Evolutionary conservation across 2,329 filamentous ascomycete species (phyloP).

Genomic region (Alternaria triticina): DNA sequence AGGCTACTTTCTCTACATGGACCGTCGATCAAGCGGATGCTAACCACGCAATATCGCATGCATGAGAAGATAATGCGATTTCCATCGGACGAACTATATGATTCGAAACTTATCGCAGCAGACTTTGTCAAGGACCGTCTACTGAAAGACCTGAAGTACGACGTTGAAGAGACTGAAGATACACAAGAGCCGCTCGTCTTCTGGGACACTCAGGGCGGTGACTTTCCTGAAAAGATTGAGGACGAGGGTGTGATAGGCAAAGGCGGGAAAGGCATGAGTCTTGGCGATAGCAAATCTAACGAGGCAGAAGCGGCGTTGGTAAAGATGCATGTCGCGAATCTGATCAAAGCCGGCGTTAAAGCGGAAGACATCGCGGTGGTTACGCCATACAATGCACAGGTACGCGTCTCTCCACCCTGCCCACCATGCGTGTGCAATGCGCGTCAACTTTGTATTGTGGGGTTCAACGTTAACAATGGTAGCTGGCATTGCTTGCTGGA

Average conservation of each 20-base stretch:
- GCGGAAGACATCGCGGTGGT: slow-evolving; percentile 89
- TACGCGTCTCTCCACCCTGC: slow-evolving; percentile 40
- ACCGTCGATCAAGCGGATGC: slow-evolving; percentile 84
- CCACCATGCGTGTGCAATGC: slow-evolving; percentile 9
- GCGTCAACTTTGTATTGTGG: slow-evolving; percentile 4
- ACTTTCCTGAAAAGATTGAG: slow-evolving; percentile 83
- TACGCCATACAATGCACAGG: slow-evolving; percentile 95
- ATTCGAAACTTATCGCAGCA: slow-evolving; percentile 78
- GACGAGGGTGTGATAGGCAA: slow-evolving; percentile 67
- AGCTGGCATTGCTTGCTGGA: slow-evolving; percentile 77
- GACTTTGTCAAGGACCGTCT: slow-evolving; percentile 77
- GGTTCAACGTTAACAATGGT: slow-evolving; percentile 18
- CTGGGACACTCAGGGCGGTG: slow-evolving; percentile 94
- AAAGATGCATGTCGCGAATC: slow-evolving; percentile 73
- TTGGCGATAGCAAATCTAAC: slow-evolving; percentile 87
- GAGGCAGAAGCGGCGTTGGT: slow-evolving; percentile 87
- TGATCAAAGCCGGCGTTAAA: slow-evolving; percentile 80
- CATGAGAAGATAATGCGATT: slow-evolving; percentile 95
- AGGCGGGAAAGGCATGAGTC: slow-evolving; percentile 55
- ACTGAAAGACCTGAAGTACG: slow-evolving; percentile 78
- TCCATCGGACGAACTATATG: slow-evolving; percentile 88
- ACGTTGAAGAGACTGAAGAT: slow-evolving; percentile 80
- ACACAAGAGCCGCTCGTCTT: slow-evolving; percentile 88
- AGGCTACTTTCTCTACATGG: slow-evolving; percentile 84
- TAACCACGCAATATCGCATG: slow-evolving; percentile 98